Evolutionary conservation across 2,329 filamentous ascomycete species (phyloP).

Genomic region (Claviceps paspali): DNA sequence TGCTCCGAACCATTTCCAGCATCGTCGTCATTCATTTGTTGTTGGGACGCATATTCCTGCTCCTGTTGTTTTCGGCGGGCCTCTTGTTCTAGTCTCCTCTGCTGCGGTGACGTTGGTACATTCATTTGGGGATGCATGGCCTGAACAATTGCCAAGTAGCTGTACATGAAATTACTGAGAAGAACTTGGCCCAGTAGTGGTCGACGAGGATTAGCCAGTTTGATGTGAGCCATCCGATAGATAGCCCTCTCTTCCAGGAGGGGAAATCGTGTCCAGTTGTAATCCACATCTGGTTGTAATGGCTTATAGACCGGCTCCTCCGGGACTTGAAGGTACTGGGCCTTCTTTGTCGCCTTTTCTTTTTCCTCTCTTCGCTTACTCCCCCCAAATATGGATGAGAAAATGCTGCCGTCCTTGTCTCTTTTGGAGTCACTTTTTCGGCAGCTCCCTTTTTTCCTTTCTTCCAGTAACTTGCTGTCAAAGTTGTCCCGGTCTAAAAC

Average conservation of each 20-base stretch:
- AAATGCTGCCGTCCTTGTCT: slow-evolving; percentile 85
- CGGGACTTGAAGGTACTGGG: slow-evolving; percentile 57
- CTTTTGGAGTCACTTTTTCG: slow-evolving; percentile 71
- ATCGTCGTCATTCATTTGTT: slow-evolving; percentile 28
- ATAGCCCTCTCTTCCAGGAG: slow-evolving; percentile 93
- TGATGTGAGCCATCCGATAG: slow-evolving; percentile 97
- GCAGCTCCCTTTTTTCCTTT: slow-evolving; percentile 64
- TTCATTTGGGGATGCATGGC: slow-evolving; percentile 96
- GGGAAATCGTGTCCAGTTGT: slow-evolving; percentile 89
- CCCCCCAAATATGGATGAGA: slow-evolving; percentile 84
- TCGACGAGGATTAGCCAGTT: slow-evolving; percentile 89
- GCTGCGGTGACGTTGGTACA: slow-evolving; percentile 69
- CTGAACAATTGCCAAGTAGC: slow-evolving; percentile 94
- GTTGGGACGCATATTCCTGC: slow-evolving; percentile 31
- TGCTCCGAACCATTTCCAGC: slow-evolving; percentile 33
- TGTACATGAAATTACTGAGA: slow-evolving; percentile 99
- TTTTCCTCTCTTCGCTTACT: slow-evolving; percentile 75
- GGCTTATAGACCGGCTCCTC: slow-evolving; percentile 61
- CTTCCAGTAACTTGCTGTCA: slow-evolving; percentile 59
- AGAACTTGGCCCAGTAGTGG: slow-evolving; percentile 88
- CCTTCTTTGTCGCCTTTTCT: slow-evolving; percentile 60
- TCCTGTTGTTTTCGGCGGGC: slow-evolving; percentile 34
- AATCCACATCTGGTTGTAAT: slow-evolving; percentile 77
- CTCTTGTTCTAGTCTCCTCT: slow-evolving; percentile 45
- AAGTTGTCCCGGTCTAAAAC: slow-evolving; percentile 65